Percentiles rank a stretch among this genome's conserved stretches.
Evolutionary conservation across 2,329 filamentous ascomycete species (phyloP).

Genomic region (Colletotrichum salicis): DNA sequence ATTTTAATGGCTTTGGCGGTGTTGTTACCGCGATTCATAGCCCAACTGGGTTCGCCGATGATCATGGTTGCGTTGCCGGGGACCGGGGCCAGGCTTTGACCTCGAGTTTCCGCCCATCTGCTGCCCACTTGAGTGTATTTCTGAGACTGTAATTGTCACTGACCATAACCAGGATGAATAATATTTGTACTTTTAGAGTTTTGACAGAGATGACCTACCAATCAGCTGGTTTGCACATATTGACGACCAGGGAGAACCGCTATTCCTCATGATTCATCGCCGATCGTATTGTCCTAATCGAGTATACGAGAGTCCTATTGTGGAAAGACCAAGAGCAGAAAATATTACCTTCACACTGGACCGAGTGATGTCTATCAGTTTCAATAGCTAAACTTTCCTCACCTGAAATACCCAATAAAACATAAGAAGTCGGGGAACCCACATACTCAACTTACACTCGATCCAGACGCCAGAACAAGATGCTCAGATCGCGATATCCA

Average conservation of each 20-base stretch:
- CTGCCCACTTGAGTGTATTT: neutral
- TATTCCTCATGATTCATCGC: neutral
- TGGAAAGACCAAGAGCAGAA: neutral
- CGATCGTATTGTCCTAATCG: neutral
- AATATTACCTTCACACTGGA: no score
- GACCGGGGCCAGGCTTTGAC: neutral
- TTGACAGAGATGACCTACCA: neutral
- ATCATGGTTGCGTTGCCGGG: neutral
- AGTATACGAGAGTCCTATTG: neutral
- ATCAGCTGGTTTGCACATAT: neutral
- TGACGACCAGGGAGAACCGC: neutral
- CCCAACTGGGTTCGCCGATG: neutral
- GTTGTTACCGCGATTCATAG: neutral
- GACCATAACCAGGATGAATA: neutral
- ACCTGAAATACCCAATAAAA: no score
- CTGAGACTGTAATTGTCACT: neutral
- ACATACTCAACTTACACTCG: no score
- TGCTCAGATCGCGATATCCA: no score
- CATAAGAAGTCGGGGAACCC: no score
- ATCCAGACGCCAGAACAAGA: no score
- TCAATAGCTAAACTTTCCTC: no score
- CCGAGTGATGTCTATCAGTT: no score
- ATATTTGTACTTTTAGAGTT: neutral
- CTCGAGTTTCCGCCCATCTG: neutral
- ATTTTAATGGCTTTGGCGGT: neutral